Evolutionary conservation across 2,329 filamentous ascomycete species (phyloP), one percentile per base, ranked within the genome.

Genomic region (Amylocarpus encephaloides): DNA sequence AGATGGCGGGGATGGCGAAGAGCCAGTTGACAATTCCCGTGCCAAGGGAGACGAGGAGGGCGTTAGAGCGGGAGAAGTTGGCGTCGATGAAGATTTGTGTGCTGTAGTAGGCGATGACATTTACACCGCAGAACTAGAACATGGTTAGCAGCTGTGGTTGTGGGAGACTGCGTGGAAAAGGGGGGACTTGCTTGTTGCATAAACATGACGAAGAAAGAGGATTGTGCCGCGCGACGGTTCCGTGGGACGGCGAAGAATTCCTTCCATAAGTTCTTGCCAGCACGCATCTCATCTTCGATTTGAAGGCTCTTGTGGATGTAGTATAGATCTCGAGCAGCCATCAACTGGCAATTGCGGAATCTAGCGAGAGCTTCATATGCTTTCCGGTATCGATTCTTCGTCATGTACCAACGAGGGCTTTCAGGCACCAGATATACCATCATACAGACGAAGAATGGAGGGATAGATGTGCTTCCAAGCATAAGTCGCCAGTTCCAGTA

Each of bases 151-250:
- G 5, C 18, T 9, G 15, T 18, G 12, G 22, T 12, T 13, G 5
- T 38, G n/a, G 35, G 12, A 26, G 15, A 45, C 5, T 1, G 9
- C 4, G 7, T 16, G 18, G 18, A 33, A 6, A 29, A 29, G 15
- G 3, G 18, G 6, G n/a, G 13, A 44, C 46, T 36, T 56, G 72
- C 69, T 64, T 83, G 80, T 57, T 85, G 80, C 73, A 82, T 54
- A 4, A 59, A 81, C 88, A 94, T 93, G 59, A 91, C 86, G 1
- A 81, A 81, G 57, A 83, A 86, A 0, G 86, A 84, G 2, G 87
- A 87, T 26, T 86, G 73, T 5, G 82, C 90, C 2, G 88, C 88
- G 35, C 83, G 77, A 11, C 83, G 78, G 6, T 85, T 72, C 34
- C 85, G 77, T 1, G 84, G 81, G 47, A 87, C 75, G 6, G 79